phyloP scores from a whole-genome alignment of 768 basidiomycete species.

The Hericium coralloides region DNA sequence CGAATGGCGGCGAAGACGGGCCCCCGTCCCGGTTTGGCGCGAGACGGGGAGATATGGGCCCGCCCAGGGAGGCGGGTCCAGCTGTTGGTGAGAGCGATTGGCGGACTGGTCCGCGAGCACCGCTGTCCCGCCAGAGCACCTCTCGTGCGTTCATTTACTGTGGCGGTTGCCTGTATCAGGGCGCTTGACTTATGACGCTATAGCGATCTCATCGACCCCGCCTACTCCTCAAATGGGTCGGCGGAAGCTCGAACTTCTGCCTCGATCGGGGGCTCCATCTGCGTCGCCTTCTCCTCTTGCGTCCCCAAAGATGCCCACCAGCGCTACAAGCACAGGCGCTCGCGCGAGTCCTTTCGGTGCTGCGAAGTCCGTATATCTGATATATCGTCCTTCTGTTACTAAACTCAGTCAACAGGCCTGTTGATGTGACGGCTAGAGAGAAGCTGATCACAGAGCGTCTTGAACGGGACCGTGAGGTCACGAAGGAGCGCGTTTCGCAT shows the following conservation, averaged over 20 bases:
- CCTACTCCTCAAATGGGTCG: constrained; percentile 76
- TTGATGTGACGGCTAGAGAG: constrained; percentile 74
- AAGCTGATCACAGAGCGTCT: constrained; percentile 65
- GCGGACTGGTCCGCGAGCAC: constrained; percentile 44
- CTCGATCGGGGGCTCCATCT: constrained; percentile 62
- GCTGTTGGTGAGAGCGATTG: constrained; percentile 68
- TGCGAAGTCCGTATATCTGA: constrained; percentile 47
- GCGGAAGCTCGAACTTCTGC: constrained; percentile 78
- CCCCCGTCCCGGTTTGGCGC: constrained; percentile 13
- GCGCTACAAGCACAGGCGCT: constrained; percentile 28
- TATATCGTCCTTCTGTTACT: neutral
- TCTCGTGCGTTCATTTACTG: constrained; percentile 45
- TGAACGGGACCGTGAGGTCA: constrained; percentile 48
- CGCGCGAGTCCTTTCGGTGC: constrained; percentile 79
- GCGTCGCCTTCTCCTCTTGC: constrained; percentile 66
- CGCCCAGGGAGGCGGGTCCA: constrained; percentile 33
- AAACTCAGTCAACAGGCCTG: constrained; percentile 43
- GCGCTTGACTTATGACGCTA: constrained; percentile 4
- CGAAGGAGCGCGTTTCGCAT: constrained; percentile 25
- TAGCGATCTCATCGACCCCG: constrained; percentile 66
- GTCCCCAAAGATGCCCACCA: constrained; percentile 61
- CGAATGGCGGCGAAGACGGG: constrained; percentile 26
- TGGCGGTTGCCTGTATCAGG: constrained; percentile 4
- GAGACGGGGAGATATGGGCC: constrained; percentile 45
- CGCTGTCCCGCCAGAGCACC: constrained; percentile 33